Evolutionary conservation across 352 stramenopile genomes (phyloP), one percentile per base, ranked within the genome.

Genomic region (Globisporangium solare): DNA sequence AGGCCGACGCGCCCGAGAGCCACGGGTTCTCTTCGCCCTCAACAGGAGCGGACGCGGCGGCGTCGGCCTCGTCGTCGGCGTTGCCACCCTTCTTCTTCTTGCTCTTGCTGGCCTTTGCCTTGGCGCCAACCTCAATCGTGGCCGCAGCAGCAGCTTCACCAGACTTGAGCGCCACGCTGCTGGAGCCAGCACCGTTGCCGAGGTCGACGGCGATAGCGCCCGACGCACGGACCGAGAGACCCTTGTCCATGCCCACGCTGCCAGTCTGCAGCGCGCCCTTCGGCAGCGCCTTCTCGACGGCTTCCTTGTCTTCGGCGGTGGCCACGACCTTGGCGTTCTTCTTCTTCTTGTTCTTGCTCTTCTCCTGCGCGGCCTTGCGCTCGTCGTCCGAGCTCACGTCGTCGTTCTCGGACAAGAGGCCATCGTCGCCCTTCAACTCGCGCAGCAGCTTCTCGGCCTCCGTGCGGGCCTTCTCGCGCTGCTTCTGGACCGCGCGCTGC

Each of bases 401-500:
- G 47, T 90, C 64, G 20, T 76, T 69, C 8, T 93, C 79, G 14
- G 79, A 91, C 7, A 88, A 50, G 27, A 91, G 51, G 0, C 61
- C 70, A 12, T 84, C 70, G 18, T 96, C 77, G 47, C 95, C 87
- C 31, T 90, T 88, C 18, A 99, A 86, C 78, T 99, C 96, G 21
- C 79, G 70, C 46, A 99, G 74, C 37, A 99, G 73, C 64, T 89
- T 82, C 54, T 97, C 84, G 0, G 95, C 95, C 64, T 99, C 96
- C 35, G 86, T 68, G 13, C 92, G 87, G 5, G 96, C 91, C 54
- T 91, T 84, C 56, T 97, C 83, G 47, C 94, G 79, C 72, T 99
- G 95, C 63, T 94, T 95, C 69, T 98, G 79, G 35, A 98, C 79
- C n/a, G 95, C 96, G 27, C 89, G 85, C 76, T 99, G 89, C 97